These are phyloP conservation scores for Aphelidium insulamus DNA, from an alignment of 371 early-diverging fungal genomes.

Conservation along the genomic window DNA sequence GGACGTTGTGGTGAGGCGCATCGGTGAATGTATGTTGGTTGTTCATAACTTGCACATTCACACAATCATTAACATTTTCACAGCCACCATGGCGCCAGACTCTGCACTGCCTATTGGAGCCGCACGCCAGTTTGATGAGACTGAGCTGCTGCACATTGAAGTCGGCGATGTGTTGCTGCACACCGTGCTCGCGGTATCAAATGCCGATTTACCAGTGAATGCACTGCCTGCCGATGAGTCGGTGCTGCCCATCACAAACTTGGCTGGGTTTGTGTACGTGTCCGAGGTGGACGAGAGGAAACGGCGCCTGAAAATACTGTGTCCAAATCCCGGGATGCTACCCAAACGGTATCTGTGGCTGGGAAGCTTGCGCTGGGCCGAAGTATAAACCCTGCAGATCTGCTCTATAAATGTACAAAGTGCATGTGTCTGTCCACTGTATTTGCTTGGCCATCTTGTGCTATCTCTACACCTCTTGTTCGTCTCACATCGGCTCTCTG, in stretches of 20 bases:
- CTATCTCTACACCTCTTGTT: too few species aligned
- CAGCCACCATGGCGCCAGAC: constrained; percentile 55
- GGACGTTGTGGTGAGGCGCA: constrained; percentile 49
- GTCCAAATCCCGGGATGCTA: constrained; percentile 70
- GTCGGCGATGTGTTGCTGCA: constrained; percentile 60
- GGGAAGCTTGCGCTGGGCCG: constrained; percentile 74
- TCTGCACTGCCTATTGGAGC: constrained; percentile 79
- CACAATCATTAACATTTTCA: neutral
- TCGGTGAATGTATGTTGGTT: constrained; percentile 46
- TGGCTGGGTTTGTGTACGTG: constrained; percentile 75
- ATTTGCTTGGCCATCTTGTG: too few species aligned
- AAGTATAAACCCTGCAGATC: too few species aligned
- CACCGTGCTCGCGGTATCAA: constrained; percentile 60
- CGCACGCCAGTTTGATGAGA: constrained; percentile 50
- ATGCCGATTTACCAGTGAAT: constrained; percentile 20
- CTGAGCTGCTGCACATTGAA: constrained; percentile 55
- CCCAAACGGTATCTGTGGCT: constrained; percentile 58
- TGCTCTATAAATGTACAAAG: too few species aligned
- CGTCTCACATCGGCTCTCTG: too few species aligned
- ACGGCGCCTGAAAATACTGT: constrained; percentile 50
- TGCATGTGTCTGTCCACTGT: too few species aligned
- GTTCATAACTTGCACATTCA: neutral
- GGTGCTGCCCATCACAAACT: constrained; percentile 35
- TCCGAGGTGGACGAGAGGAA: constrained; percentile 62
- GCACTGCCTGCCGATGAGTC: constrained; percentile 31